Evolutionary conservation across 2,329 filamentous ascomycete species (phyloP).

Genomic region (Neobulgaria alba): DNA sequence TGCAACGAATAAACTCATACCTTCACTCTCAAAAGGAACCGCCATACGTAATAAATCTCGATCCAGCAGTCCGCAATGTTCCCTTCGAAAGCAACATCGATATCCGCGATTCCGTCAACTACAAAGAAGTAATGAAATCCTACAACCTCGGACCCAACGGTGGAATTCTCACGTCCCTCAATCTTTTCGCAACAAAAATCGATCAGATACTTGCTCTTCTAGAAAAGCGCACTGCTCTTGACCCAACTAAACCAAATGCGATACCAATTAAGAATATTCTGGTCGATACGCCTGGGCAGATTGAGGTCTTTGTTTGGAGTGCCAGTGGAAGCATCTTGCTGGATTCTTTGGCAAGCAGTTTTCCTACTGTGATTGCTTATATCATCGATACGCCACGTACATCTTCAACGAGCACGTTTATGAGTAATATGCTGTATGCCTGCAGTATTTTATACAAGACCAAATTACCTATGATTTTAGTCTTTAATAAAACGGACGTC

Average conservation of each 20-base stretch:
- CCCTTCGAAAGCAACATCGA: slow-evolving; percentile 98
- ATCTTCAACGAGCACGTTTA: slow-evolving; percentile 89
- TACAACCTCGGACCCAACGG: slow-evolving; percentile 97
- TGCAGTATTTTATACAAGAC: slow-evolving; percentile 99
- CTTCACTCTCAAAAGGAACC: slow-evolving; percentile 72
- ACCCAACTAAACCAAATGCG: slow-evolving; percentile 48
- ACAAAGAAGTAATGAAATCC: slow-evolving; percentile 99
- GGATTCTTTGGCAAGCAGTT: slow-evolving; percentile 83
- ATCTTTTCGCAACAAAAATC: slow-evolving; percentile 95
- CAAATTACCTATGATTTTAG: slow-evolving; percentile 94
- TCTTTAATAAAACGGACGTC: slow-evolving; percentile 98
- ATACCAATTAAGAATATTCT: slow-evolving; percentile 69
- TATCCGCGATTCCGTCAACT: slow-evolving; percentile 97
- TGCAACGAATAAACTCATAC: slow-evolving; percentile 94
- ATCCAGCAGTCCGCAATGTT: slow-evolving; percentile 86
- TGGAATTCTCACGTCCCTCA: slow-evolving; percentile 89
- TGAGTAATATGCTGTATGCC: slow-evolving; percentile 99
- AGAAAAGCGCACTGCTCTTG: slow-evolving; percentile 73
- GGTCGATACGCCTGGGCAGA: slow-evolving; percentile 93
- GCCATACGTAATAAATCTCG: slow-evolving; percentile 94
- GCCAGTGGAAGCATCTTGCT: slow-evolving; percentile 90
- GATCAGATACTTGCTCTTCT: slow-evolving; percentile 86
- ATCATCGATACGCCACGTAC: slow-evolving; percentile 95
- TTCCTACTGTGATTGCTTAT: slow-evolving; percentile 95
- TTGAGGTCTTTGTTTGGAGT: slow-evolving; percentile 98